Evolutionary conservation across 1,139 yeast genomes (phyloP), one percentile per base, ranked within the genome.

Genomic region (Kodamaea arcana): DNA sequence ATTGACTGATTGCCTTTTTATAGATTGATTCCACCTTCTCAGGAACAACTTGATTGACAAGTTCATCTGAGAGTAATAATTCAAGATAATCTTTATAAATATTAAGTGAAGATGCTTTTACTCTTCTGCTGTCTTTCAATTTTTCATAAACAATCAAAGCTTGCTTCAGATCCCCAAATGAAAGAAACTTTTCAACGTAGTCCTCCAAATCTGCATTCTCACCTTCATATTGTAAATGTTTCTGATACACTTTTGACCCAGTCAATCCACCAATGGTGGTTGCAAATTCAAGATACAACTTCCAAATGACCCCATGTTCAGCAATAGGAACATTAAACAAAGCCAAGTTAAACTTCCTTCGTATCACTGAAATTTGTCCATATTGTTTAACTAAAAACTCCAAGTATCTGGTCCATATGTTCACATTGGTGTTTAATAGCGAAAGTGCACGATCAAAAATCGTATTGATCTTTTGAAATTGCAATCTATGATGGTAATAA

Each of bases 221-320:
- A 14, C 30, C 30, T 12, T 45, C 40, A 36, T 35, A 71, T 25
- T 61, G 62, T 22, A 72, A 51, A 47, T 72, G 72, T 41, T 80
- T 59, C 37, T 52, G 43, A 60, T 75, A 75, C 4, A 80, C 53
- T 15, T 44, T 33, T 25, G 62, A 56, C 12, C 66, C 71, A 0
- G 78, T 67, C 3, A 37, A 30, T 1, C 75, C 77, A 9, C 76
- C 72, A 15, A 70, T 58, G 0, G 29, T 31, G 18, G 69, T 64
- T 1, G 82, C 84, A 60, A 77, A 80, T 21, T 58, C 48, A 16
- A 80, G 47, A 47, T 70, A 80, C 18, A 67, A 36, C 0, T 73
- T 72, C 95, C 95, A 87, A 3, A 86, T 59, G 16, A 60, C 46
- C 6, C 56, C 56, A 51, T 84, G 95, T 23, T 74, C 75, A 0